Conservation (phyloP, 257 asterid species). For the Echium plantagineum region DNA sequence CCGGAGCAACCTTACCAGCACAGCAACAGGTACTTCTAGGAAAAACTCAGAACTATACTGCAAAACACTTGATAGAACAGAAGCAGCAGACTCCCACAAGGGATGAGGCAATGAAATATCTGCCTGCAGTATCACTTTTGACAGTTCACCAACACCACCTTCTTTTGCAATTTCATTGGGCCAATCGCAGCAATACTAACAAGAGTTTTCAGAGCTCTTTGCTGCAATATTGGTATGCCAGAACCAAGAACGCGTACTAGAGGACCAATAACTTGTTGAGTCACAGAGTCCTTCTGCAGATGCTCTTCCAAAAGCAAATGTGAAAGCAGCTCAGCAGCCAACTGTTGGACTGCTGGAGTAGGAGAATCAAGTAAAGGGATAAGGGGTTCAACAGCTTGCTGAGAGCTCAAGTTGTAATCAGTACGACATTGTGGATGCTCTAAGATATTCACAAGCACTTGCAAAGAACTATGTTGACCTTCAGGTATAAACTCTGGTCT, state of each 20-base stretch:
- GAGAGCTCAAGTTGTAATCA: constrained; percentile 63
- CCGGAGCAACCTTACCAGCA: constrained; percentile 75
- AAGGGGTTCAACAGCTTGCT: constrained; percentile 84
- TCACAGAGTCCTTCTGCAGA: constrained; percentile 82
- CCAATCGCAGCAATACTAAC: constrained; percentile 72
- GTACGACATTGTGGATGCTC: constrained; percentile 93
- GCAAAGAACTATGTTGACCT: constrained; percentile 80
- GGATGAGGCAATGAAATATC: constrained; percentile 76
- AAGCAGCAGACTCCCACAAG: constrained; percentile 95
- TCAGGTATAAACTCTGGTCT: constrained; percentile 78
- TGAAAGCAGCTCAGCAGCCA: constrained; percentile 93
- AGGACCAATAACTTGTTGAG: constrained; percentile 83
- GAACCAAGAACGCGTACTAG: constrained; percentile 79
- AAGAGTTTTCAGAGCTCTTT: constrained; percentile 86
- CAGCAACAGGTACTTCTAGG: constrained; percentile 98
- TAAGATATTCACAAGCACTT: constrained; percentile 86
- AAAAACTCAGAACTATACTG: constrained; percentile 88
- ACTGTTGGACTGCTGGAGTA: constrained; percentile 84
- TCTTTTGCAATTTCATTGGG: constrained; percentile 98
- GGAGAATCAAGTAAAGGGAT: constrained; percentile 90
- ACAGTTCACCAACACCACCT: constrained; percentile 87
- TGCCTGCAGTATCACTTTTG: constrained; percentile 76
- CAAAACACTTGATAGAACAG: constrained; percentile 75
- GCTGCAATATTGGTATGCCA: constrained; percentile 77
- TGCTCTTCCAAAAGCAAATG: constrained; percentile 83